Base-by-base conservation (phyloP, 2,329 filamentous ascomycete genomes). In the Westerdykella aurantiaca region DNA sequence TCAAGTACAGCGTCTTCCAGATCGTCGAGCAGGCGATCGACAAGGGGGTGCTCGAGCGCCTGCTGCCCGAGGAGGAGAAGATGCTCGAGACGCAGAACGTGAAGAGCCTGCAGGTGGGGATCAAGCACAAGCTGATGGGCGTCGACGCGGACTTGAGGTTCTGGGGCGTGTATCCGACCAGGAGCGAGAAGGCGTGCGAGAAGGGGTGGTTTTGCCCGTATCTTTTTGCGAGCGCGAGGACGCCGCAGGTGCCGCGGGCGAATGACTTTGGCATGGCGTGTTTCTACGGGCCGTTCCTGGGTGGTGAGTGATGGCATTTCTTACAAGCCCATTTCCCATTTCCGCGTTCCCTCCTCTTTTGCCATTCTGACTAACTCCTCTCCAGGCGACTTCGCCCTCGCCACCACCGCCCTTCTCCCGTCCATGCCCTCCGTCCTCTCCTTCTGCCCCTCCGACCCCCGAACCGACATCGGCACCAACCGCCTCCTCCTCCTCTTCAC, bases 111-210 rank as follows among this genome's bases (percentile, higher is more conserved):
- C 64, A 66, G 38, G 58, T 68, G 11, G 53, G 58, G 34, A 61
- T 69, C 44, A 67, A 66, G 47, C 67, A 69, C 39, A 69, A 69
- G 22, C 52, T 69, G 37, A 69, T 70, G 64, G 65, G 65, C 35
- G 64, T 68, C 4, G 61, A 69, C 39, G 66, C 66, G 3, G 64
- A 68, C 46, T 31, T 69, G 34, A 45, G 61, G 1, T 66, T 67
- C 38, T 46, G 45, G 0, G 58, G 60, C 12, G 52, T 61, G 4
- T 57, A 55, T 44, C 57, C 62, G 0, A 37, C 57, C 1, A 23
- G 17, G 12, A 51, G 62, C 40, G n/a, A 44, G 1, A 53, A 57
- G 31, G 55, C 49, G 0, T 67, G 61, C 38, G 63, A 60, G 29
- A 67, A 68, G 40, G 65, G 64, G 10, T 68, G 65, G 65, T 67